These are phyloP conservation scores for Suillus placidus DNA, from an alignment of 768 basidiomycete species.

Conservation along the genomic window DNA sequence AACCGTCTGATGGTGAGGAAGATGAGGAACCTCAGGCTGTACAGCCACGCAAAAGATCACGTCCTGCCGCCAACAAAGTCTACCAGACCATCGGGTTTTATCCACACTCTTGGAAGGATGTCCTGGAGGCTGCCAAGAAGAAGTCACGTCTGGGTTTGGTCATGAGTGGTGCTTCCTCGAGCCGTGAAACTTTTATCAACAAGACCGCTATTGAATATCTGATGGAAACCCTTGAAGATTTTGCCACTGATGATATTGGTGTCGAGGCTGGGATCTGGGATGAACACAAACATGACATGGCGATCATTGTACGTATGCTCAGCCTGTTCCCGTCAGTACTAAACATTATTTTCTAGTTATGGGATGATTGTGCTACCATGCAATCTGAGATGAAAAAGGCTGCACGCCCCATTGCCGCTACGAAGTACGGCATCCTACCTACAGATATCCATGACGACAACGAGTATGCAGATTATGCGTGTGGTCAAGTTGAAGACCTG, in stretches of 20 bases:
- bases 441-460: not conserved
- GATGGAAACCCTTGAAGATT: not conserved
- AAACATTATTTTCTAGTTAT: not conserved
- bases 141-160: not conserved
- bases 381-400: not conserved
- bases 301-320: not conserved
- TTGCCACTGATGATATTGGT: not conserved
- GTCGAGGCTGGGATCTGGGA: not conserved
- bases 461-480: no score
- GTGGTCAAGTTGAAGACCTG: no score
- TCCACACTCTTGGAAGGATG: not conserved
- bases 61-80: no score
- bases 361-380: not conserved
- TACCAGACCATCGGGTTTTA: not conserved
- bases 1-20: no score
- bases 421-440: not conserved
- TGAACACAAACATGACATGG: not conserved
- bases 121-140: not conserved
- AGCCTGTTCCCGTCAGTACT: not conserved
- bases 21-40: no score
- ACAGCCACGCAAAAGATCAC: no score
- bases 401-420: not conserved
- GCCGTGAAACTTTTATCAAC: not conserved
- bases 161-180: not conserved
- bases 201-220: not conserved